Evolutionary conservation across 331 rosid species (phyloP).

Genomic region (Malus hybrid): DNA sequence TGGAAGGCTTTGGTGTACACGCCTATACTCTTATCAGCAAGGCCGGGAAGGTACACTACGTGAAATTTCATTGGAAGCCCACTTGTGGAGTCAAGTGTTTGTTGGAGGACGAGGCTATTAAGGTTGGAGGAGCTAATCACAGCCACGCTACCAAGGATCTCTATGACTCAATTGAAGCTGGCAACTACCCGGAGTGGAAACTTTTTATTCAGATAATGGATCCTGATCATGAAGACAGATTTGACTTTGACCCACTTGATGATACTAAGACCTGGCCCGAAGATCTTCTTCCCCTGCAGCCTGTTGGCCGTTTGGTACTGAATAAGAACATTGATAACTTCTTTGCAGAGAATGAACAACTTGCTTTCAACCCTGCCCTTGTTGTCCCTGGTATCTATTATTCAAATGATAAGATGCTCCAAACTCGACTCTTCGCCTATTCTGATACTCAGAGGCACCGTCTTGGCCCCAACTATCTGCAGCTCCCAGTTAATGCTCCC

Average conservation of each 20-base stretch:
- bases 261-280: conserved; percentile 85
- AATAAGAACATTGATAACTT: conserved; percentile 85
- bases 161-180: conserved; percentile 82
- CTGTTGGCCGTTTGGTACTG: conserved; percentile 87
- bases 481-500: conserved; percentile 85
- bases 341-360: conserved; percentile 90
- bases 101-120: conserved; percentile 71
- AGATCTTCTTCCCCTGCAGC: conserved; percentile 85
- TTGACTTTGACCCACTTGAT: conserved; percentile 87
- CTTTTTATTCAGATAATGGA: conserved; percentile 73
- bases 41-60: conserved; percentile 62
- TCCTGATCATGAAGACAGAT: conserved; percentile 68
- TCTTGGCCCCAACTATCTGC: conserved; percentile 92
- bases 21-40: conserved; percentile 67
- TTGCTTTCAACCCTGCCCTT: conserved; percentile 76
- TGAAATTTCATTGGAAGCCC: conserved; percentile 88
- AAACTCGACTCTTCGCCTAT: conserved; percentile 71
- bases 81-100: conserved; percentile 68
- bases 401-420: conserved; percentile 87
- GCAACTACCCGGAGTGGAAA: conserved; percentile 92
- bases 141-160: conserved; percentile 94
- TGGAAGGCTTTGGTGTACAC: conserved; percentile 90
- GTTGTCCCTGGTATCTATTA: conserved; percentile 82
- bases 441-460: conserved; percentile 90
- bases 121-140: conserved; percentile 83